Conservation (phyloP, 176 grass and related monocot species). For the Saccharum spontaneum region DNA sequence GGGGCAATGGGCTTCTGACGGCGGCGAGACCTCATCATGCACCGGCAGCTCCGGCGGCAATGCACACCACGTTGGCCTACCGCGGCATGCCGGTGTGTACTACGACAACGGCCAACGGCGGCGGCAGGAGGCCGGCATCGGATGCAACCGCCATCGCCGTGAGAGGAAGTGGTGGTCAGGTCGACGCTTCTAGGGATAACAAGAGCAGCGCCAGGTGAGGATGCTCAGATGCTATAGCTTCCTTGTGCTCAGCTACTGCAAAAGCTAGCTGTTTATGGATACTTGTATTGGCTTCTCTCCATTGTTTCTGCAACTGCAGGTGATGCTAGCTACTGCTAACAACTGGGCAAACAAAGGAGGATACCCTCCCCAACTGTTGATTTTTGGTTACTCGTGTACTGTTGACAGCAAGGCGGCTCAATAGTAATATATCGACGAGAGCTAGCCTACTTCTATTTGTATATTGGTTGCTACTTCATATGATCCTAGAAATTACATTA, state of each 20-base stretch:
- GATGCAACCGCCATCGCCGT: not conserved
- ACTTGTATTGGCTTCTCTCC: not conserved
- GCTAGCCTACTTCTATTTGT: not conserved
- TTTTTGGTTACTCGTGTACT: not conserved
- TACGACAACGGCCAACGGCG: not conserved
- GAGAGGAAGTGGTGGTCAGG: not conserved
- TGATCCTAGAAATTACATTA: not conserved
- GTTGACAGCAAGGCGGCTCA: not conserved
- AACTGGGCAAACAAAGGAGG: not conserved
- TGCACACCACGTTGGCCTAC: not conserved
- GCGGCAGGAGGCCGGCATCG: not conserved
- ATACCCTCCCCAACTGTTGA: not conserved
- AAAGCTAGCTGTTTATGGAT: not conserved
- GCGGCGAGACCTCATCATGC: not conserved
- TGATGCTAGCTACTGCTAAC: not conserved
- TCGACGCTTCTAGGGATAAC: not conserved
- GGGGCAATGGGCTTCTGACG: not conserved
- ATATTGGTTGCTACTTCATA: not conserved
- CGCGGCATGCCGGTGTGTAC: not conserved
- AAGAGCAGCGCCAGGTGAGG: slow-evolving; percentile 35
- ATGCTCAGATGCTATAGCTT: not conserved
- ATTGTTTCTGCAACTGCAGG: not conserved
- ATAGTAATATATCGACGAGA: not conserved
- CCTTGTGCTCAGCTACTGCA: not conserved
- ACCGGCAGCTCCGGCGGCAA: not conserved